A percentile compares a stretch with the other conserved stretches of the same genome.
Conservation (phyloP, 2,329 filamentous ascomycete genomes). For the Tolypocladium ophioglossoides region DNA sequence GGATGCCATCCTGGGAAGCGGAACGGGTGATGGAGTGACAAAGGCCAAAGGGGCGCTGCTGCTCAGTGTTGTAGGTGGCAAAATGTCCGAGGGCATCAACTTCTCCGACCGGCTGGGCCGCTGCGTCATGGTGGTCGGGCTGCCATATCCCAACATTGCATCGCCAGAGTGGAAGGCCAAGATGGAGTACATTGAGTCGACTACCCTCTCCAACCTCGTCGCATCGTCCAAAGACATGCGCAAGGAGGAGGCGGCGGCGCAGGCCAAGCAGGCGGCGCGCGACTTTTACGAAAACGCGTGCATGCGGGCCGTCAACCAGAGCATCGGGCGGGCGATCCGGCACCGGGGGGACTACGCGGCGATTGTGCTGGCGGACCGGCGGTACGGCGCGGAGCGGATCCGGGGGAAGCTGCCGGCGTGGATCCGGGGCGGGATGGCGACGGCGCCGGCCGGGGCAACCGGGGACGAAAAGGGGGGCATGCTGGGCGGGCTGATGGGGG, state of each 20-base stretch:
- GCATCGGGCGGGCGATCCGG: constrained; percentile 83
- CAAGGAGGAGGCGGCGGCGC: constrained; percentile 14
- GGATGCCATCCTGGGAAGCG: constrained; percentile 47
- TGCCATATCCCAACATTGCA: constrained; percentile 86
- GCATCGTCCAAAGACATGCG: constrained; percentile 3
- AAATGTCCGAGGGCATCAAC: constrained; percentile 96
- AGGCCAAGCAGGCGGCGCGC: constrained; percentile 48
- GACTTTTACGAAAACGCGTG: constrained; percentile 92
- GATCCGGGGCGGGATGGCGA: constrained; percentile 65
- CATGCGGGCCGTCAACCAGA: constrained; percentile 96
- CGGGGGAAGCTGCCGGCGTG: constrained; percentile 74
- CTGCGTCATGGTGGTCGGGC: constrained; percentile 80
- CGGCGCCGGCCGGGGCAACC: constrained; percentile 13
- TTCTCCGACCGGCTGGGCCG: constrained; percentile 87
- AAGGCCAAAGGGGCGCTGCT: constrained; percentile 58
- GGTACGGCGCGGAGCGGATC: constrained; percentile 68
- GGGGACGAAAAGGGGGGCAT: constrained; percentile 32
- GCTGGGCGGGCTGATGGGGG: constrained; percentile 48
- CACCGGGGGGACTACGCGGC: constrained; percentile 83
- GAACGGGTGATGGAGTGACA: constrained; percentile 11
- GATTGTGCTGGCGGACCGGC: constrained; percentile 73
- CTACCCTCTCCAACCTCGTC: constrained; percentile 27
- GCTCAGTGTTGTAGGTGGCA: constrained; percentile 85
- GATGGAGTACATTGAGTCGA: constrained; percentile 72
- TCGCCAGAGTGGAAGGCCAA: constrained; percentile 90